Evolutionary conservation across 2,329 filamentous ascomycete genomes (phyloP), one percentile per base, ranked within the genome.

Genomic region (Bertia moriformis): DNA sequence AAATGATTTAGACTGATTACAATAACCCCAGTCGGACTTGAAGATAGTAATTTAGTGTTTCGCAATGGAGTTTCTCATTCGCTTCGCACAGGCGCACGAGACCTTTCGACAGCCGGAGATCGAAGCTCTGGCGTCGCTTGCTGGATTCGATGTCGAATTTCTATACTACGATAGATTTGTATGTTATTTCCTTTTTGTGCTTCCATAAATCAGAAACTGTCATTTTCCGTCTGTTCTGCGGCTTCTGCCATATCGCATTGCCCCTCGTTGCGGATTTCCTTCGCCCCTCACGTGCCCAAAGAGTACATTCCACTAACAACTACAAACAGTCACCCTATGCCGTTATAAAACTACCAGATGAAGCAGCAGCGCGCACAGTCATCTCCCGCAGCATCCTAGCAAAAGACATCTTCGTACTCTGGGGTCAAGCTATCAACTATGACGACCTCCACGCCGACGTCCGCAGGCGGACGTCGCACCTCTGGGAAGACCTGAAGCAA

Each of bases 31-130:
- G n/a, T n/a, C n/a, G n/a, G n/a, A n/a, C n/a, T n/a, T n/a, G n/a
- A n/a, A n/a, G n/a, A n/a, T n/a, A n/a, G n/a, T n/a, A n/a, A n/a
- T n/a, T n/a, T n/a, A n/a, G n/a, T n/a, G n/a, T n/a, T n/a, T 35
- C 32, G 15, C 10, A 18, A 35, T 35, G 58, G 65, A 77, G 39
- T 81, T 71, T 49, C 61, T 82, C 18, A 66, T 82, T 37, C 68
- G 77, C 45, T 69, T 81, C 45, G 69, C 69, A 33, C 77, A 82
- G 51, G 54, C 63, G 40, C 75, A 81, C 50, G 72, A 79, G 53
- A 70, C 63, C 24, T 82, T 82, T 53, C 72, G 77, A 30, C 63
- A 59, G 48, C 64, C 75, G 7, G 77, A 82, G 50, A 57, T 78
- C 7, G 59, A 74, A 46, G 66, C 77, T 19, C 58, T 81, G 33